phyloP scores from a whole-genome alignment of 768 basidiomycete species.

The Leucosporidium yakuticum region DNA sequence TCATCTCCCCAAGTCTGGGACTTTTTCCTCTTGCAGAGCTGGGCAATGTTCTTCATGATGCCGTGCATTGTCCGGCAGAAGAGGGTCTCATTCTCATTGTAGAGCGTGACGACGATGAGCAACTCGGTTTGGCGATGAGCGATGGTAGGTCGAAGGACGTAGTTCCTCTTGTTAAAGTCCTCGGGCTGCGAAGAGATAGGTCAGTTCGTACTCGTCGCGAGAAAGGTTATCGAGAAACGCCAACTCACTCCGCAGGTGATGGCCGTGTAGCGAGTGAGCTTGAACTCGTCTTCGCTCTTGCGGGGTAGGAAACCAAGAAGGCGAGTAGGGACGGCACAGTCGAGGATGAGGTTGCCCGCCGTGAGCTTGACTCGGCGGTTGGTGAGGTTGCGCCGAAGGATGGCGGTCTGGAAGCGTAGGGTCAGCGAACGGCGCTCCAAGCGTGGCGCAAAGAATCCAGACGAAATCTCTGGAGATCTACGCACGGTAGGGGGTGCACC shows the following conservation, averaged over 20 bases:
- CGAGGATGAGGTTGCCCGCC: conserved; percentile 80
- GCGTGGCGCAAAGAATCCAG: neutral
- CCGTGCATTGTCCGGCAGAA: conserved; percentile 38
- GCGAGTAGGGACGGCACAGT: conserved; percentile 75
- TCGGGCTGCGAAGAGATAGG: conserved; percentile 52
- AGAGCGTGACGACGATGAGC: conserved; percentile 94
- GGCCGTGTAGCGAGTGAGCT: conserved; percentile 66
- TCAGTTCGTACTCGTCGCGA: no score
- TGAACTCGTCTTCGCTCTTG: conserved; percentile 64
- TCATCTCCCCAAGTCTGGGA: conserved; percentile 45
- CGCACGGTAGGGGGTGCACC: conserved; percentile 25
- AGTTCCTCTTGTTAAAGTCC: conserved; percentile 70
- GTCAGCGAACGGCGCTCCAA: no score
- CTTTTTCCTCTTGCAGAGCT: conserved; percentile 43
- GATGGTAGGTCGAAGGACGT: conserved; percentile 66
- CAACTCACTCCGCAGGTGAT: conserved; percentile 67
- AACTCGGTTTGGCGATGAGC: conserved; percentile 74
- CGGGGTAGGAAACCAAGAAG: conserved; percentile 63
- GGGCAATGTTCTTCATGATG: conserved; percentile 44
- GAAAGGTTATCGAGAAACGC: no score
- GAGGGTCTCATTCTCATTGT: conserved; percentile 62
- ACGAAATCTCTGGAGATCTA: neutral
- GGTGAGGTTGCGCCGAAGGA: conserved; percentile 22
- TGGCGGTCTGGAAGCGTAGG: conserved; percentile 18
- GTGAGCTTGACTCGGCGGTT: conserved; percentile 61